A percentile compares a stretch with the other conserved stretches of the same genome.
Conservation (phyloP, 208 protist genomes). For the Crithidia brevicula region DNA sequence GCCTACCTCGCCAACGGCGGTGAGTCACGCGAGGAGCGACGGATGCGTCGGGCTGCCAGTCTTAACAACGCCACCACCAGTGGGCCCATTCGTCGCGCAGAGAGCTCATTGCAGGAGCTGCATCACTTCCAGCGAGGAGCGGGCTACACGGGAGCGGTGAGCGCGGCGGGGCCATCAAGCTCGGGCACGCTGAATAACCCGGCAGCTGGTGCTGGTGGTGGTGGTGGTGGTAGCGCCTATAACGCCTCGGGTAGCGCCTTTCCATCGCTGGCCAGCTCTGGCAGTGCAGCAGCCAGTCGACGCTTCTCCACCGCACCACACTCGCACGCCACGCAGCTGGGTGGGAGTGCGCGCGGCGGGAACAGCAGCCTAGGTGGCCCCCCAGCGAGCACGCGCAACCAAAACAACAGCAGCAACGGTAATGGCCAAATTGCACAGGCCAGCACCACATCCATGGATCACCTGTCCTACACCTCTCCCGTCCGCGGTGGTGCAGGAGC, state of each 20-base stretch:
- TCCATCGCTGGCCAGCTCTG: not conserved
- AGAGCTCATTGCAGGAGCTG: conserved; percentile 18
- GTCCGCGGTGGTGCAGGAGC: not conserved
- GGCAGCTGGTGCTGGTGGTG: not conserved
- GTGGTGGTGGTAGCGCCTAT: not conserved
- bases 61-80: not conserved
- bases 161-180: not conserved
- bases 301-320: conserved; percentile 10
- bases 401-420: not conserved
- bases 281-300: not conserved
- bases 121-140: conserved; percentile 26
- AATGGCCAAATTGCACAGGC: not conserved
- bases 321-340: not conserved
- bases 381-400: not conserved
- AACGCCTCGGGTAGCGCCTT: conserved; percentile 8
- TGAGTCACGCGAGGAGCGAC: conserved; percentile 28
- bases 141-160: conserved; percentile 8
- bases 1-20: conserved; percentile 30
- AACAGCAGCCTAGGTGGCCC: too few relatives aligned
- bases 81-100: not conserved
- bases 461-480: not conserved
- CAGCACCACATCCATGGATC: conserved; percentile 1
- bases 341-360: not conserved
- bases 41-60: conserved; percentile 3
- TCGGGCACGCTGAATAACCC: not conserved